These are phyloP conservation scores for Candida wancherniae DNA, from an alignment of 805 yeast genomes.

Conservation along the genomic window DNA sequence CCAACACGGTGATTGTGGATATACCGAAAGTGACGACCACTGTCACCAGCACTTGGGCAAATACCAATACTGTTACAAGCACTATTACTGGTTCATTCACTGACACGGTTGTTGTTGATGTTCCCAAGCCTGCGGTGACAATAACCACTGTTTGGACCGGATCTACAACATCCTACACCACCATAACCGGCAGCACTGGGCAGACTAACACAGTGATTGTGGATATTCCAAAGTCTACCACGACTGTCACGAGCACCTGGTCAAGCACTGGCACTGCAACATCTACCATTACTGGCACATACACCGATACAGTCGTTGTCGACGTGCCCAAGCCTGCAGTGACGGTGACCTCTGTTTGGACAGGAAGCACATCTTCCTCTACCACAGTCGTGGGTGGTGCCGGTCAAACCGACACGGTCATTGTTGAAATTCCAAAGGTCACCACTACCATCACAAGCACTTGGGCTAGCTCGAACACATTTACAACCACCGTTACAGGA, in stretches of 20 bases:
- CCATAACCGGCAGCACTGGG: slow-evolving; percentile 5
- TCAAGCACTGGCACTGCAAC: background rate
- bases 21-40: slow-evolving; percentile 10
- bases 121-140: slow-evolving; percentile 4
- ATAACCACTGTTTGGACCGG: slow-evolving; percentile 3
- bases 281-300: slow-evolving; percentile 1
- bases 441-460: background rate
- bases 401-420: slow-evolving; percentile 11
- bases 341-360: slow-evolving; percentile 12
- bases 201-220: slow-evolving; percentile 3
- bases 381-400: slow-evolving; percentile 1
- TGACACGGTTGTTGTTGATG: slow-evolving; percentile 4
- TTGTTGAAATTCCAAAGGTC: slow-evolving; percentile 11
- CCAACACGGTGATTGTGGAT: slow-evolving; percentile 10
- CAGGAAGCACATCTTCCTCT: slow-evolving; percentile 3
- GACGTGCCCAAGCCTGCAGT: slow-evolving; percentile 10
- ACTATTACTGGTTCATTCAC: slow-evolving; percentile 6
- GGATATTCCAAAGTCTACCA: background rate
- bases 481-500: slow-evolving; percentile 4
- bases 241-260: background rate
- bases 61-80: slow-evolving; percentile 3
- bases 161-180: slow-evolving; percentile 1
- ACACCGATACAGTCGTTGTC: slow-evolving; percentile 8
- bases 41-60: slow-evolving; percentile 9
- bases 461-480: slow-evolving; percentile 1